phyloP scores from a whole-genome alignment of 2,329 filamentous ascomycete species.

The Colletotrichum sp. region DNA sequence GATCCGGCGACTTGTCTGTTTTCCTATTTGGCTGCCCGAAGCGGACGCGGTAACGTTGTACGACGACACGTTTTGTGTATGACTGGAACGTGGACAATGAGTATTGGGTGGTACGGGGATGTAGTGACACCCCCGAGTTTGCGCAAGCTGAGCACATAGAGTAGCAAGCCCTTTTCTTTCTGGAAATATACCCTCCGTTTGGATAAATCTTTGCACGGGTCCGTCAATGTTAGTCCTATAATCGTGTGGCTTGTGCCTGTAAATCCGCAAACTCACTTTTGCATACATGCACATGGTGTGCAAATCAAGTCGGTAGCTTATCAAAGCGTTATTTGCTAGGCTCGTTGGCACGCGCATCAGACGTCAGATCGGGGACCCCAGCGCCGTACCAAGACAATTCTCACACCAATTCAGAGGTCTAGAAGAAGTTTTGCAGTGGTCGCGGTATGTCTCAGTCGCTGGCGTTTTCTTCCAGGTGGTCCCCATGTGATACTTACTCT shows the following conservation, averaged over 20 bases:
- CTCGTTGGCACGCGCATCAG: too few relatives aligned
- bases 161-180: background rate
- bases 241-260: background rate
- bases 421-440: background rate
- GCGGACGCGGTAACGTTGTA: background rate
- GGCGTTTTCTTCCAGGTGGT: background rate
- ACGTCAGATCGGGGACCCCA: background rate
- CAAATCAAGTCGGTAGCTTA: background rate
- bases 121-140: background rate
- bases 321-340: background rate
- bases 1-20: background rate
- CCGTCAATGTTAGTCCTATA: background rate
- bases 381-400: background rate
- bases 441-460: background rate
- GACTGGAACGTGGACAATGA: background rate
- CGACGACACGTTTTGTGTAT: background rate
- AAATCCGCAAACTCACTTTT: background rate
- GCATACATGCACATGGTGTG: background rate
- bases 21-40: too few relatives aligned
- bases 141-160: background rate
- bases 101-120: background rate
- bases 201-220: background rate
- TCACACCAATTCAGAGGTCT: background rate
- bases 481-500: background rate
- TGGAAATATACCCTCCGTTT: slow-evolving; percentile 3